A percentile compares a stretch with the other conserved stretches of the same genome.
phyloP scores from a whole-genome alignment of 306 rosid genomes.

The Albizia julibrissin region DNA sequence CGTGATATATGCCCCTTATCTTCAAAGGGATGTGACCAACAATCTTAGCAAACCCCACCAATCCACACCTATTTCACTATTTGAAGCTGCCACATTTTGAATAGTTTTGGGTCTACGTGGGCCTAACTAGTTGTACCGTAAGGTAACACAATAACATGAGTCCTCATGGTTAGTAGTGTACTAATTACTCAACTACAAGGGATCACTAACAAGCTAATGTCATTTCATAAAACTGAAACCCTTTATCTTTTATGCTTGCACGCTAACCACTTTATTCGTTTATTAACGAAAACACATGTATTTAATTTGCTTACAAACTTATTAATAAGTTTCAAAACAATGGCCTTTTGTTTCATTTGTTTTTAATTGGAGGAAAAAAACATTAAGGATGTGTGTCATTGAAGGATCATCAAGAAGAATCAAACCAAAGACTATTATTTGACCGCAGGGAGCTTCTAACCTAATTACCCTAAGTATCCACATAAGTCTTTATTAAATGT shows the following conservation, averaged over 20 bases:
- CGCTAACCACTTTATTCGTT: neutral
- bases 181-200: neutral
- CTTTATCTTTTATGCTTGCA: neutral
- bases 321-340: neutral
- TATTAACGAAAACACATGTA: neutral
- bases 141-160: slow-evolving; percentile 25
- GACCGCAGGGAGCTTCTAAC: too few species aligned
- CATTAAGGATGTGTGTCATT: neutral
- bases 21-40: slow-evolving; percentile 11
- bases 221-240: neutral
- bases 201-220: neutral
- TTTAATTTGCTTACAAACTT: neutral
- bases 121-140: slow-evolving; percentile 22
- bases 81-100: slow-evolving; percentile 18
- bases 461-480: too few species aligned
- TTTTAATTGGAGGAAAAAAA: neutral
- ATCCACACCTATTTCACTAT: slow-evolving; percentile 12
- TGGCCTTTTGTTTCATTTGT: neutral
- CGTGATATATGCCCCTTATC: neutral
- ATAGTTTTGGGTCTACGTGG: slow-evolving; percentile 43
- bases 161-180: slow-evolving; percentile 22
- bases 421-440: neutral
- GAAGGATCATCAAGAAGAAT: neutral
- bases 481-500: too few species aligned
- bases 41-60: slow-evolving; percentile 24